phyloP scores from a whole-genome alignment of 495 filamentous ascomycete genomes.

The Annulohypoxylon maeteangense region DNA sequence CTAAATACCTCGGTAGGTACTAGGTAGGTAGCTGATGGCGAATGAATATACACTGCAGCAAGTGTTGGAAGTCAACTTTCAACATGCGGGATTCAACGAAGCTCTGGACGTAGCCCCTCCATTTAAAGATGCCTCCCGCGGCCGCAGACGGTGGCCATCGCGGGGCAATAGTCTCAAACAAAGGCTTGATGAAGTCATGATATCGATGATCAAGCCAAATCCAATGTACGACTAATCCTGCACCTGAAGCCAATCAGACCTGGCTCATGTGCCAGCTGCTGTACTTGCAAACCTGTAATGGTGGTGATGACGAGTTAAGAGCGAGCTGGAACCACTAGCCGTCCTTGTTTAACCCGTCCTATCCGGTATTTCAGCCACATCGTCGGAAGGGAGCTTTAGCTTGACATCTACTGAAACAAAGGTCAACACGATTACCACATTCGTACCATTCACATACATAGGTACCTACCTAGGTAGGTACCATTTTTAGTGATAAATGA shows the following conservation, averaged over 20 bases:
- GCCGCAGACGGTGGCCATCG: constrained; percentile 14
- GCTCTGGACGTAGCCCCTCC: not conserved
- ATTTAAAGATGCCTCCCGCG: constrained; percentile 13
- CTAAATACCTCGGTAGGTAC: not conserved
- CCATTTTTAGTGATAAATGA: not conserved
- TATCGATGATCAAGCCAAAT: constrained; percentile 31
- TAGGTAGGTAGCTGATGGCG: not conserved
- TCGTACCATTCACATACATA: not conserved
- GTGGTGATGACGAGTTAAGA: constrained; percentile 29
- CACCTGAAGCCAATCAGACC: constrained; percentile 30
- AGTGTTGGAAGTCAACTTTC: not conserved
- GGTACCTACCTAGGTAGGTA: too few species aligned
- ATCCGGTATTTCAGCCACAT: constrained; percentile 32
- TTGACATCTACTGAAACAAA: constrained; percentile 19
- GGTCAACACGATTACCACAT: not conserved
- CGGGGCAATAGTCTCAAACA: constrained; percentile 16
- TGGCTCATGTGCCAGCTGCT: constrained; percentile 5
- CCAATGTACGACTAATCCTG: constrained; percentile 7
- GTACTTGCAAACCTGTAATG: constrained; percentile 1
- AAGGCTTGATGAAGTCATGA: constrained; percentile 41
- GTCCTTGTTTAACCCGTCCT: constrained; percentile 23
- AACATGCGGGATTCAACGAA: not conserved
- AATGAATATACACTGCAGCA: not conserved
- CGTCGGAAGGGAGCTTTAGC: not conserved
- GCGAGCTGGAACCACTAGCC: constrained; percentile 8